These are phyloP conservation scores for Ustilago shanxiensis DNA, from an alignment of 1,284 basidiomycete species.

Conservation along the genomic window DNA sequence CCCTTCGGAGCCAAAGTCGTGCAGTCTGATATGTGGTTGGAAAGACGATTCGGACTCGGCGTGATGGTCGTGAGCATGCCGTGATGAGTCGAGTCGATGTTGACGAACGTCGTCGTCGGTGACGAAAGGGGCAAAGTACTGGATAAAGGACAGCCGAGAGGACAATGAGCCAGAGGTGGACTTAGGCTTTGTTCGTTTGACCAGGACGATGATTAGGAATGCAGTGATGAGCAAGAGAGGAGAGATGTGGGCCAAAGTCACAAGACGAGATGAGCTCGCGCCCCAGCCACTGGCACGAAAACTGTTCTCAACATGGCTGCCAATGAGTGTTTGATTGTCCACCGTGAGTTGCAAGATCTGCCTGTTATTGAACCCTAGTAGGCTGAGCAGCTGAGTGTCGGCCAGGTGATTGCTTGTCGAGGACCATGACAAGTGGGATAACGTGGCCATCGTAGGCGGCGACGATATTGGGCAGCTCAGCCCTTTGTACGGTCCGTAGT, in stretches of 20 bases:
- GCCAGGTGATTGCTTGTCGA: slow-evolving; percentile 3
- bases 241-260: slow-evolving; percentile 1
- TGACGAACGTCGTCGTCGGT: slow-evolving; percentile 32
- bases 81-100: slow-evolving; percentile 11
- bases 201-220: neutral
- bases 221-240: slow-evolving; percentile 15
- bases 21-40: neutral
- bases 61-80: neutral
- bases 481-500: neutral
- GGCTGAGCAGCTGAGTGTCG: slow-evolving; percentile 16
- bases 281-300: neutral
- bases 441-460: slow-evolving; percentile 6
- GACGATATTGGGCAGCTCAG: neutral
- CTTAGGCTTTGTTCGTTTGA: neutral
- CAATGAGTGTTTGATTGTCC: neutral
- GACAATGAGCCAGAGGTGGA: too few species aligned
- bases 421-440: neutral
- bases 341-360: too few species aligned
- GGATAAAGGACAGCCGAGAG: slow-evolving; percentile 2
- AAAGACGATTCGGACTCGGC: neutral
- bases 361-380: slow-evolving; percentile 1
- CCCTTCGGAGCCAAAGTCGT: slow-evolving; percentile 6
- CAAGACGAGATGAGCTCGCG: neutral
- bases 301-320: neutral
- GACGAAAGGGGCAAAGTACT: slow-evolving; percentile 40